A percentile compares a stretch with the other conserved stretches of the same genome.
Conservation (phyloP, 495 filamentous ascomycete species). For the Tuber brumale region DNA sequence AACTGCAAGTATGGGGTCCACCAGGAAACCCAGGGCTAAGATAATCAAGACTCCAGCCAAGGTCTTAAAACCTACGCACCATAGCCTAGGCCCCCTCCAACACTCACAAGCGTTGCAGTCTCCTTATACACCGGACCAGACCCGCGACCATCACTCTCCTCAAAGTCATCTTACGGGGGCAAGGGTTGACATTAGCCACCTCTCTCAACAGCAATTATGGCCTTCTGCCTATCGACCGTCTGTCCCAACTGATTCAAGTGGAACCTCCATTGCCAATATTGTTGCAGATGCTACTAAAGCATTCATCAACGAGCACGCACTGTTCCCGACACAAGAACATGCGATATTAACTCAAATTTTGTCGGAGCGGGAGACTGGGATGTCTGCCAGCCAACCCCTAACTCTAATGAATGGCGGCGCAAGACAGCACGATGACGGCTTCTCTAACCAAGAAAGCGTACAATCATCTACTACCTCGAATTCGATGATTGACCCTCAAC, state of each 20-base stretch:
- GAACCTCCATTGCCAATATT: not conserved
- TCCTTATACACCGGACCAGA: not conserved
- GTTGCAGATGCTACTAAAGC: slow-evolving; percentile 2
- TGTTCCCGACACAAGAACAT: not conserved
- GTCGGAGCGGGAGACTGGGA: not conserved
- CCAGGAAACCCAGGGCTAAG: slow-evolving; percentile 35
- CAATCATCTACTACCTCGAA: not conserved
- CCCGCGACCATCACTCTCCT: not conserved
- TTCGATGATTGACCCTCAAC: not conserved
- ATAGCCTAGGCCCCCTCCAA: not conserved
- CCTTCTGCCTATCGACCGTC: slow-evolving; percentile 25
- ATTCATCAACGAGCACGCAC: not conserved
- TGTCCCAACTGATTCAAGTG: not conserved
- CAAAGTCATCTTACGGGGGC: not conserved
- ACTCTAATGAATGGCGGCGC: not conserved
- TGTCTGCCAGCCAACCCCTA: not conserved
- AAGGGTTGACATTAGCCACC: not conserved
- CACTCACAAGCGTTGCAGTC: not conserved
- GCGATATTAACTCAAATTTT: not conserved
- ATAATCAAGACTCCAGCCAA: slow-evolving; percentile 9
- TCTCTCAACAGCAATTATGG: slow-evolving; percentile 33
- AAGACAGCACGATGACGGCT: not conserved
- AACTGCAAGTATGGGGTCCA: slow-evolving; percentile 50
- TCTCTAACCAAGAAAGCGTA: not conserved
- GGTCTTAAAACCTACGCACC: not conserved